Base-by-base conservation (phyloP, 495 filamentous ascomycete species). In the Penicillium crystallinum region DNA sequence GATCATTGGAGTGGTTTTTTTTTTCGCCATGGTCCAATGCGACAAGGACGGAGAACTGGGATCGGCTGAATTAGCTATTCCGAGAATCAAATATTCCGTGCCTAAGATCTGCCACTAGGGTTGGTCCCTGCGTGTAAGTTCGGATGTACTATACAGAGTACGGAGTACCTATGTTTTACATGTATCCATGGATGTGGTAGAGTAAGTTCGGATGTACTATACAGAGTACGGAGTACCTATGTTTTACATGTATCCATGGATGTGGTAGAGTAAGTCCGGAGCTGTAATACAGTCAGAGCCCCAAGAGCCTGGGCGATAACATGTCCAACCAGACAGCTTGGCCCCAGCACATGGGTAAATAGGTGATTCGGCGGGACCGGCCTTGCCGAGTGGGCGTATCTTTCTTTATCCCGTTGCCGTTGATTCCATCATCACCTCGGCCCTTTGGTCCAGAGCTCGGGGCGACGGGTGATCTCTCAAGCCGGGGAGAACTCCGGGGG, bases 351-450 rank as follows among this genome's bases (percentile, higher is more conserved):
- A 60, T 58, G 58, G 45, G 19, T 29, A 22, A 45, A 45, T 17
- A 17, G 17, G 15, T n/a, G 12, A 31, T 8, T 33, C 42, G 29
- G 41, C 15, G 38, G 31, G 53, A 40, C 22, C 52, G 23, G 23
- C 23, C 3, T 59, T 55, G 52, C 60, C 49, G 57, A 60, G 42
- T 48, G 51, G 48, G 46, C 58, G 61, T 67, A 58, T 64, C 63
- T 66, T 60, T 63, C 57, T 60, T 62, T 62, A 58, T 66, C 63
- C 65, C 39, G 47, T 56, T 40, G 34, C 51, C 30, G 29, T 17
- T 36, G 4, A 8, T 29, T 31, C 29, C 29, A 9, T 31, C 29
- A 31, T 39, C 12, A 38, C 41, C n/a, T 42, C 40, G 19, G 33
- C 19, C 30, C 40, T 42, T 23, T 45, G 2, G n/a, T 14, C 45